A percentile compares a stretch with the other conserved stretches of the same genome.
Conservation (phyloP, 2,329 filamentous ascomycete species). For the Aureobasidium sp. region DNA sequence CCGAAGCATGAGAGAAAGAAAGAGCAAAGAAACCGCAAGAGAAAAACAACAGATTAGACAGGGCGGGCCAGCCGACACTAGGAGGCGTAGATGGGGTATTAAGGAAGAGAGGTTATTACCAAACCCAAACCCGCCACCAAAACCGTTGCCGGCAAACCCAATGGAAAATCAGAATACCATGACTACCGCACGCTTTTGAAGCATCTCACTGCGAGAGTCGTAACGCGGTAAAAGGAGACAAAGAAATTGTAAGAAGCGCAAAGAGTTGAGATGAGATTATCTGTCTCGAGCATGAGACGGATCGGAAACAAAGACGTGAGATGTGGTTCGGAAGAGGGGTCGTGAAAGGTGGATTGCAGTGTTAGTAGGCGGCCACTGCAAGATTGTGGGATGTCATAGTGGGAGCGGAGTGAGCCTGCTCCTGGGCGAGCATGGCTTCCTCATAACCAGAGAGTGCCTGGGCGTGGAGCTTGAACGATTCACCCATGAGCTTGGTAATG, state of each 20-base stretch:
- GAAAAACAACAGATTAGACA: constrained; percentile 21
- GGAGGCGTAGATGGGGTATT: constrained; percentile 12
- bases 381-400: constrained; percentile 36
- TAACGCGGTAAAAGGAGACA: constrained; percentile 7
- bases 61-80: constrained; percentile 31
- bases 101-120: constrained; percentile 16
- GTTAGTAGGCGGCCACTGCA: constrained; percentile 21
- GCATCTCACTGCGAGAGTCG: neutral
- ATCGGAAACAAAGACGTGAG: constrained; percentile 5
- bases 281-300: constrained; percentile 1
- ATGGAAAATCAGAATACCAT: constrained; percentile 11
- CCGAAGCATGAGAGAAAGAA: constrained; percentile 22
- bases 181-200: constrained; percentile 12
- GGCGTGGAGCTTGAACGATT: constrained; percentile 93
- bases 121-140: neutral
- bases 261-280: constrained; percentile 8
- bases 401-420: constrained; percentile 35
- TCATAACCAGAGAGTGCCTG: constrained; percentile 93
- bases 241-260: neutral
- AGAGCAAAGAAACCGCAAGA: constrained; percentile 10
- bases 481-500: constrained; percentile 92
- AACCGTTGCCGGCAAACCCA: constrained; percentile 15
- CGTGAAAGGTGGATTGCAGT: neutral
- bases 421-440: constrained; percentile 57
- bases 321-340: constrained; percentile 1